Evolutionary conservation across 345 rosid genomes (phyloP), one percentile per base, ranked within the genome.

Genomic region (Eucalyptus microcorys): DNA sequence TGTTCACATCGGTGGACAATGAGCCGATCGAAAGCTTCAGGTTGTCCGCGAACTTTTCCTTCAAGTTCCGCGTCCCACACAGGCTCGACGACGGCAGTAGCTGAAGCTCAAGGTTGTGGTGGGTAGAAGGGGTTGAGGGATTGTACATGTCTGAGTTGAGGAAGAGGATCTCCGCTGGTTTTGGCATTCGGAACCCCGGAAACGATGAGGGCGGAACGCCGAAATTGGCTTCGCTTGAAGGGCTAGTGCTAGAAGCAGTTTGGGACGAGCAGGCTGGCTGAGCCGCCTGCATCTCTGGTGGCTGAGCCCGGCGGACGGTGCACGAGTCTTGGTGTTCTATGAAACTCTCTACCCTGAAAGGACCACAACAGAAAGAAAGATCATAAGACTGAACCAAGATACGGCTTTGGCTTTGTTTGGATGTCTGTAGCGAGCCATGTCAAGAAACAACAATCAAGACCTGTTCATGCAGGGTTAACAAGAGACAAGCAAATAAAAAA

Each of bases 301-400:
- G 93, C 87, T 94, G 95, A 93, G 87, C 66, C 91, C 92, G 49
- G 94, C 96, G 93, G 91, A 95, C 91, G 86, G 90, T 92, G 95
- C 99, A 97, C 87, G 94, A 91, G 89, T 96, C 99, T 93, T 97
- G 99, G 87, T 97, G 99, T 89, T 97, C 98, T n/a, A 97, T 97
- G 93, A 97, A 97, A 88, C 99, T 96, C 94, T 97, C 99, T 76
- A 96, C 99, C 91, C 99, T 97, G 88, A 40, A 37, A 76, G 83
- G 83, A 10, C 47, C 26, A 47, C 59, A 71, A 19, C 5, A 84
- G 57, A 10, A 79, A 5, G 86, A 80, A 80, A 14, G 49, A 80
- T 71, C 21, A 48, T 68, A 40, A 87, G 52, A 87, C 14, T 40
- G 30, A 42, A 40, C 11, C 47, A 42, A 55, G 79, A 32, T 40